phyloP scores from a whole-genome alignment of 2,329 filamentous ascomycete genomes.

The Tothia fuscella region DNA sequence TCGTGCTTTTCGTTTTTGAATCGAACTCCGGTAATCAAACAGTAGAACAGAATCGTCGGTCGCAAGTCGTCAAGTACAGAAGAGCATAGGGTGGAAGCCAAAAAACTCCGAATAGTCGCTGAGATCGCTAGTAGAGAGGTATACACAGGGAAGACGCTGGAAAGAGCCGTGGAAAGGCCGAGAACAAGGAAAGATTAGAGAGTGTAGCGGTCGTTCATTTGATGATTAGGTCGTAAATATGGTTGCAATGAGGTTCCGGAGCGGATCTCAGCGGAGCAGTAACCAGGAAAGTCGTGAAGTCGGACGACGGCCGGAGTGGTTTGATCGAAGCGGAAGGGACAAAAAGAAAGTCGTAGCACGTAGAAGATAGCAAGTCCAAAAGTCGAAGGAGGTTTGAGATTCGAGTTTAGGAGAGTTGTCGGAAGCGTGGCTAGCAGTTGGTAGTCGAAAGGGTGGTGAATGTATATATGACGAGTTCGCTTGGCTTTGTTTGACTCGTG shows the following conservation, averaged over 20 bases:
- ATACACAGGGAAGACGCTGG: conserved; percentile 2
- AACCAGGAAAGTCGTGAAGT: neutral
- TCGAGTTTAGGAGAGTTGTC: neutral
- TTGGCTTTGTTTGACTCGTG: conserved; percentile 1
- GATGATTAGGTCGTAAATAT: conserved; percentile 1
- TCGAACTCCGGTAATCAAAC: conserved; percentile 1
- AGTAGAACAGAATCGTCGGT: neutral
- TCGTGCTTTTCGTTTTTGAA: conserved; percentile 5
- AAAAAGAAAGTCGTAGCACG: conserved; percentile 5
- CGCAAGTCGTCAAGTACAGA: conserved; percentile 1
- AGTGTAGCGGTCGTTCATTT: conserved; percentile 9
- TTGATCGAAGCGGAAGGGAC: neutral
- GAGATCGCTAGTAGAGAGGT: conserved; percentile 3
- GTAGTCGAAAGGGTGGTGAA: neutral
- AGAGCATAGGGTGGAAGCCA: neutral
- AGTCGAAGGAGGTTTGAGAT: neutral
- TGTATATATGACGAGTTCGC: neutral
- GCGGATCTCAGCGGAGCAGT: conserved; percentile 1
- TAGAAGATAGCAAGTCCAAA: neutral
- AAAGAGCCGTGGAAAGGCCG: conserved; percentile 7
- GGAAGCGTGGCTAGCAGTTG: neutral
- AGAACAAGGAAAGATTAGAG: conserved; percentile 7
- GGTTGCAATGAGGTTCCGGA: neutral
- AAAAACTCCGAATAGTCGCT: conserved; percentile 8
- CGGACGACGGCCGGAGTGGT: conserved; percentile 10